Evolutionary conservation across 179 eudicot genomes (phyloP).

Genomic region (Silene coronaria): DNA sequence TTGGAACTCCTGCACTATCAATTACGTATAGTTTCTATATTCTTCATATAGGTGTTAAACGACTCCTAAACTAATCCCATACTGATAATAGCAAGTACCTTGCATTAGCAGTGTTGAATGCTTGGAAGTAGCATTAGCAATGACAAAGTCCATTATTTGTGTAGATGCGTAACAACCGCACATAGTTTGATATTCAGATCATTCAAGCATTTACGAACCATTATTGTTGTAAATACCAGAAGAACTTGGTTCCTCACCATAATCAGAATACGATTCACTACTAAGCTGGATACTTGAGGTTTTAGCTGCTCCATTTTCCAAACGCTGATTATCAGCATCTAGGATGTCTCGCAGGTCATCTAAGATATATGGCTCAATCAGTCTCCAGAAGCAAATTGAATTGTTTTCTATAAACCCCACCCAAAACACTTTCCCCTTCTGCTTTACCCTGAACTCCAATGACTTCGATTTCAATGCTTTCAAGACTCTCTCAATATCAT

Average conservation of each 20-base stretch:
- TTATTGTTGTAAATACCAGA: slow-evolving; percentile 10
- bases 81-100: background rate
- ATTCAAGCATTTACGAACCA: slow-evolving; percentile 3
- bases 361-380: slow-evolving; percentile 58
- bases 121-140: background rate
- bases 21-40: background rate
- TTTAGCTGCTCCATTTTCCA: slow-evolving; percentile 20
- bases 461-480: slow-evolving; percentile 55
- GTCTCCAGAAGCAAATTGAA: slow-evolving; percentile 54
- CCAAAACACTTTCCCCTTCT: slow-evolving; percentile 73
- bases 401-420: slow-evolving; percentile 73
- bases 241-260: slow-evolving; percentile 7
- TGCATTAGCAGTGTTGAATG: background rate
- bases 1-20: background rate
- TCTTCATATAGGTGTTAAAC: background rate
- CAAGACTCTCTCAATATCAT: slow-evolving; percentile 52
- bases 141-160: background rate
- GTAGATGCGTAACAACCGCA: background rate
- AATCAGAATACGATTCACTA: slow-evolving; percentile 30
- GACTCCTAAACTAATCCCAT: background rate
- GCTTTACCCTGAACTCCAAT: slow-evolving; percentile 57
- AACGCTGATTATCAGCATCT: slow-evolving; percentile 27
- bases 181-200: background rate
- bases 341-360: slow-evolving; percentile 45
- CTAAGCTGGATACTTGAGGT: slow-evolving; percentile 20